Conservation (phyloP, 805 yeast genomes). For the Metschnikowia noctiluminum region DNA sequence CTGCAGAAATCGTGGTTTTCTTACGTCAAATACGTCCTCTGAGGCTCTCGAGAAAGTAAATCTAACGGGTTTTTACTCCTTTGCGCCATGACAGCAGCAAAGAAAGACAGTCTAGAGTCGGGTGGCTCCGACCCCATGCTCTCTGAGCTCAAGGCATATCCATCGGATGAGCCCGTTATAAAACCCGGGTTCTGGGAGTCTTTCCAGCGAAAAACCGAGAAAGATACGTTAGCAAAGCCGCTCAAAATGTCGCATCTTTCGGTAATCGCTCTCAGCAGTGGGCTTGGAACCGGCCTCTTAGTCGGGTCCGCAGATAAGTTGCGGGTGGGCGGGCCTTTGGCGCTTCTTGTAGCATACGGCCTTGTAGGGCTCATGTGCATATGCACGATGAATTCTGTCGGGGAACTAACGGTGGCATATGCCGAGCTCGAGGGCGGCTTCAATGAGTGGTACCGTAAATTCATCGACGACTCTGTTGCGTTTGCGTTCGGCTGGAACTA, state of each 20-base stretch:
- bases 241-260: slow-evolving; percentile 27
- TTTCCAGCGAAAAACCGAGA: slow-evolving; percentile 13
- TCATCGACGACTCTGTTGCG: slow-evolving; percentile 35
- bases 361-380: slow-evolving; percentile 26
- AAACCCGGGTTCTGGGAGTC: slow-evolving; percentile 14
- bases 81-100: neutral
- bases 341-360: slow-evolving; percentile 22
- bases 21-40: too few relatives aligned
- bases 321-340: slow-evolving; percentile 25
- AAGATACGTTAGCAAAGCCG: slow-evolving; percentile 12
- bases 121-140: slow-evolving; percentile 4
- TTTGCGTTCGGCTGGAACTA: slow-evolving; percentile 40
- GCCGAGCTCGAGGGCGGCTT: slow-evolving; percentile 43
- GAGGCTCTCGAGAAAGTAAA: too few relatives aligned
- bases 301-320: slow-evolving; percentile 36
- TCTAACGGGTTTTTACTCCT: neutral
- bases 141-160: slow-evolving; percentile 12
- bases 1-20: too few relatives aligned
- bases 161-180: slow-evolving; percentile 1
- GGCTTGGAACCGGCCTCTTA: slow-evolving; percentile 41
- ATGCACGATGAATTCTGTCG: slow-evolving; percentile 38
- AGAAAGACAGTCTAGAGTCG: slow-evolving; percentile 1
- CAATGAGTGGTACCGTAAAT: slow-evolving; percentile 27
- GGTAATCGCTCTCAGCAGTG: slow-evolving; percentile 34
- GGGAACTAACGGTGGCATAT: slow-evolving; percentile 57